Base-by-base conservation (phyloP, 164 flowering plant genomes). In the Piper betle region DNA sequence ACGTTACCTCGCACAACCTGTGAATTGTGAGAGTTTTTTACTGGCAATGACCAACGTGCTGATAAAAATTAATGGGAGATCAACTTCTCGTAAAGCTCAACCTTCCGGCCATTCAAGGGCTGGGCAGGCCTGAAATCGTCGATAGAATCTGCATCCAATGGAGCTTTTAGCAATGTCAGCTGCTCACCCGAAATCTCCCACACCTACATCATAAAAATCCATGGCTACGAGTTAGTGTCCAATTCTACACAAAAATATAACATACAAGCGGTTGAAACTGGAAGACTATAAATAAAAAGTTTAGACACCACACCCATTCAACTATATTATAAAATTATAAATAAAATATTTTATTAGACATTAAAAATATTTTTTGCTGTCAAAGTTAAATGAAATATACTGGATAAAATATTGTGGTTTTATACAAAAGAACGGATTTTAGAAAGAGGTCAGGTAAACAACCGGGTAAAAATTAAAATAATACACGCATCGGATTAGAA, bases 71-170 rank as follows among this genome's bases (percentile, higher is more conserved):
- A 54, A 9, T 54, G 16, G 57, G 4, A 16, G 57, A 0, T 54
- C 20, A 8, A 2, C 25, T 3, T 54, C 17, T 40, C 7, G 60
- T 40, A 17, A 6, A 58, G 42, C 39, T 58, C 60, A 15, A 91
- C 72, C 0, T 42, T 52, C 18, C 97, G 75, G 4, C 82, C 91
- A 48, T 85, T 84, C 19, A 86, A 63, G 5, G 79, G 72, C 73
- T 91, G 96, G 16, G 59, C 5, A 1, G 96, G 96, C 80, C 98
- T 84, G 9, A 77, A 53, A 59, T 88, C 86, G 42, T 66, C 52
- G 70, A 74, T 75, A 79, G 39, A 76, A 0, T 15, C 59, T 6
- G 52, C 16, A 13, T 37, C 68, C 72, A 88, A 55, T 17, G 91
- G 93, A 39, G 84, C 79, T 66, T 60, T 77, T 17, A 86, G 69